Base-by-base conservation (phyloP, 768 basidiomycete species). In the Mycena epipterygia region DNA sequence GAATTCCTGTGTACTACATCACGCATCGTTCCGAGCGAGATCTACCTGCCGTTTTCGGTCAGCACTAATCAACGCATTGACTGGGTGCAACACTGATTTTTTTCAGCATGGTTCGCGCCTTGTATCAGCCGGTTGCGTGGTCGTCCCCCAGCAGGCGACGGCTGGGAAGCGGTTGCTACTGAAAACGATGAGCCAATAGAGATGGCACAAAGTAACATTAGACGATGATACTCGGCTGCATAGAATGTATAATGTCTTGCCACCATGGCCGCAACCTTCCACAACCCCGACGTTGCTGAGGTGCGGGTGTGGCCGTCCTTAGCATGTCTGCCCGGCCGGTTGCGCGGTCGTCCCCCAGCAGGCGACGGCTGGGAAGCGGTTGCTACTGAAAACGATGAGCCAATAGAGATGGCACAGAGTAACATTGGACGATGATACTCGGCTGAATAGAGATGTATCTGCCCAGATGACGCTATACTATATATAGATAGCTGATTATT, bases 1-100 rank as follows among this genome's bases (percentile, higher is more conserved):
- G 95, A 9, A 82, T 96, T 57, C 95, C 95, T 1, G 87, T 96
- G 52, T 96, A 95, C 75, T 95, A 94, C 76, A 77, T 95, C 46
- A 95, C 95, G 21, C 90, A 89, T 73, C 83, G 84, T 52, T 82
- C 83, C 67, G 84, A 85, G 61, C 80, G 82, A 11, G 83, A 85
- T 37, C 76, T 80, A 62, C 81, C 84, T 60, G 77, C 79, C 29
- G 79, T 84, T 64, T 75, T 84, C 56, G 80, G 89, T 89, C 72
- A 81, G 87, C n/a, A n/a, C n/a, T 37, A 81, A 6, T 19, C 19
- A 23, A 49, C 63, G 17, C 51, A 23, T 19, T 17, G 30, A 66
- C 6, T n/a, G 39, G 32, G 30, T n/a, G 29, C 56, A 9, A 19
- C 62, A 51, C 46, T 70, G 75, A 78, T 49, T 62, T 70, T 68